These are phyloP conservation scores for Lentithecium fluviatile DNA, from an alignment of 495 filamentous ascomycete species.

Conservation along the genomic window DNA sequence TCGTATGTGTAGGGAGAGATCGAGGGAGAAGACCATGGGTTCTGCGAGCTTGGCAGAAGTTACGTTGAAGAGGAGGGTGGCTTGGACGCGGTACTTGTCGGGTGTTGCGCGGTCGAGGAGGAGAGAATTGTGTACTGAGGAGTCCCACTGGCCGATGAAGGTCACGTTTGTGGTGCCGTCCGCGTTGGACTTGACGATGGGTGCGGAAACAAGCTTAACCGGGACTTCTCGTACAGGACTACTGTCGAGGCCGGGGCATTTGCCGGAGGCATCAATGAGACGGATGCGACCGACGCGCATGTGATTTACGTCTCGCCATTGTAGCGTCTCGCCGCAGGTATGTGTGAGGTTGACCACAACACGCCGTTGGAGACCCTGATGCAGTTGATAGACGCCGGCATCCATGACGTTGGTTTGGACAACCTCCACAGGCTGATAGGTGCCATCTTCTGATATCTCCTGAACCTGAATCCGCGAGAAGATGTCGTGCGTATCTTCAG, in stretches of 20 bases:
- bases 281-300: slow-evolving; percentile 76
- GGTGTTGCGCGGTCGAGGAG: slow-evolving; percentile 85
- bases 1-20: slow-evolving; percentile 76
- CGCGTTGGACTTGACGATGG: slow-evolving; percentile 73
- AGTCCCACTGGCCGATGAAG: slow-evolving; percentile 91
- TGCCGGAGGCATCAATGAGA: slow-evolving; percentile 79
- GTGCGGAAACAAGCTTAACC: slow-evolving; percentile 71
- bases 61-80: slow-evolving; percentile 81
- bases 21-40: slow-evolving; percentile 79
- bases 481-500: slow-evolving; percentile 89
- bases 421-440: slow-evolving; percentile 90
- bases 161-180: slow-evolving; percentile 91
- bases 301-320: slow-evolving; percentile 76
- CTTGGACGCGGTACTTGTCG: slow-evolving; percentile 87
- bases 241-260: slow-evolving; percentile 73
- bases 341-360: slow-evolving; percentile 83
- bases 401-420: slow-evolving; percentile 80
- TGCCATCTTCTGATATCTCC: slow-evolving; percentile 85
- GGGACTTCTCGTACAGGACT: slow-evolving; percentile 69
- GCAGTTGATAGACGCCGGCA: slow-evolving; percentile 85
- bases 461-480: slow-evolving; percentile 83
- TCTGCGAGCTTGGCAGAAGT: slow-evolving; percentile 72
- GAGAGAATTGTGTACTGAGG: slow-evolving; percentile 83
- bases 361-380: slow-evolving; percentile 90
- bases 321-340: slow-evolving; percentile 80